Conservation (phyloP, 139 green algal genomes). For the Chlamydomonas urium region DNA sequence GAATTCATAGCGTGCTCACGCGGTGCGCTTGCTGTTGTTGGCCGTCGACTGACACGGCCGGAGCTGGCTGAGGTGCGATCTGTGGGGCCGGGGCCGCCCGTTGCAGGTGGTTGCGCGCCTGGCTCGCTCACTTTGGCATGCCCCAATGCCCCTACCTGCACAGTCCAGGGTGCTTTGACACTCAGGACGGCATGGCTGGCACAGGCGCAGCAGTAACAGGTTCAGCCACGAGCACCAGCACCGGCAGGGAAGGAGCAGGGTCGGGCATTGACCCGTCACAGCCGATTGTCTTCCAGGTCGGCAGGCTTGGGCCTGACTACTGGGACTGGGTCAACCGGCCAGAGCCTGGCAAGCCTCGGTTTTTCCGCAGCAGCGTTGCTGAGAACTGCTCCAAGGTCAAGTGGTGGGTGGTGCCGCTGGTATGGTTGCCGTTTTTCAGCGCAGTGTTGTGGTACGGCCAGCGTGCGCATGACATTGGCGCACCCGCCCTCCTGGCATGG, state of each 20-base stretch:
- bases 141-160: no score
- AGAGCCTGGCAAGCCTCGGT: constrained; percentile 63
- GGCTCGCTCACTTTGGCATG: no score
- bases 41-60: no score
- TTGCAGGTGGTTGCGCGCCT: no score
- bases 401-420: constrained; percentile 85
- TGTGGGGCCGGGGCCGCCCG: no score
- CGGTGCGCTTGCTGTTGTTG: no score
- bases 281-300: constrained; percentile 58
- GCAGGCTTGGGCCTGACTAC: constrained; percentile 60
- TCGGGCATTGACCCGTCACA: neutral
- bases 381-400: constrained; percentile 68
- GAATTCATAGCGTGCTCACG: no score
- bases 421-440: constrained; percentile 80
- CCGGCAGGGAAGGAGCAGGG: no score
- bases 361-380: constrained; percentile 62
- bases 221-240: no score
- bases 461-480: neutral
- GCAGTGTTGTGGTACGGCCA: neutral
- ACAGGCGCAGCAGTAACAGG: neutral
- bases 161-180: no score
- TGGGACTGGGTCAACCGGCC: constrained; percentile 78
- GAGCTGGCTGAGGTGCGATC: no score
- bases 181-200: neutral
- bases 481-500: constrained; percentile 10